Evolutionary conservation across 2,329 filamentous ascomycete genomes (phyloP).

Genomic region (Epicoccum nigrum): DNA sequence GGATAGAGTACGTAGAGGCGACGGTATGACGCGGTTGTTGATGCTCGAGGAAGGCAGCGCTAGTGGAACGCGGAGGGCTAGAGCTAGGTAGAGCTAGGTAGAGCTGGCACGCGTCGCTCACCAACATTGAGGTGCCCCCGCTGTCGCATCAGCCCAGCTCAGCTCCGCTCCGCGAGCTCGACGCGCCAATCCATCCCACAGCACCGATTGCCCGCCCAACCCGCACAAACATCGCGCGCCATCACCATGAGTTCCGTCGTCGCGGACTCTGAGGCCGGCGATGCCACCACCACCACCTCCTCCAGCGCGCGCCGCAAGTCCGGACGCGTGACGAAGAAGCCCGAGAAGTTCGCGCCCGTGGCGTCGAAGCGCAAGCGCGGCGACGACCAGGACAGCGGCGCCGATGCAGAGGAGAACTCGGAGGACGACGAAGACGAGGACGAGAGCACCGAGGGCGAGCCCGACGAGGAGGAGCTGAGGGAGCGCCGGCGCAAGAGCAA

Average conservation of each 20-base stretch:
- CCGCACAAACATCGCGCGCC: slow-evolving; percentile 23
- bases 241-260: slow-evolving; percentile 41
- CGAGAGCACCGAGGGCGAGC: slow-evolving; percentile 46
- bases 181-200: slow-evolving; percentile 10
- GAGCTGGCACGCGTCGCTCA: slow-evolving; percentile 18
- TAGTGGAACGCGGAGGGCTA: slow-evolving; percentile 11
- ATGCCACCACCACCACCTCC: slow-evolving; percentile 34
- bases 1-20: neutral
- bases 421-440: slow-evolving; percentile 39
- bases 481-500: slow-evolving; percentile 45
- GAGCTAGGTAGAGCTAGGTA: too few species aligned
- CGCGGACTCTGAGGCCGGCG: slow-evolving; percentile 30
- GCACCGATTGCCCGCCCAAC: slow-evolving; percentile 9
- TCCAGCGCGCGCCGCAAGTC: slow-evolving; percentile 47
- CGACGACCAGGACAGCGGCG: slow-evolving; percentile 38
- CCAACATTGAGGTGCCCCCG: slow-evolving; percentile 22
- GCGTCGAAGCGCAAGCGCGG: slow-evolving; percentile 47
- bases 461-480: slow-evolving; percentile 49
- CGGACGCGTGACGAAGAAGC: slow-evolving; percentile 49
- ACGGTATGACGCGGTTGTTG: slow-evolving; percentile 15
- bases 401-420: slow-evolving; percentile 31
- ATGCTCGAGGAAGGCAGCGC: slow-evolving; percentile 7
- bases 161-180: slow-evolving; percentile 24
- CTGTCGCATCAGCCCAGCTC: slow-evolving; percentile 26
- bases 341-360: slow-evolving; percentile 40